Evolutionary conservation across 2,329 filamentous ascomycete species (phyloP).

Genomic region (Diaporthe ampelina): DNA sequence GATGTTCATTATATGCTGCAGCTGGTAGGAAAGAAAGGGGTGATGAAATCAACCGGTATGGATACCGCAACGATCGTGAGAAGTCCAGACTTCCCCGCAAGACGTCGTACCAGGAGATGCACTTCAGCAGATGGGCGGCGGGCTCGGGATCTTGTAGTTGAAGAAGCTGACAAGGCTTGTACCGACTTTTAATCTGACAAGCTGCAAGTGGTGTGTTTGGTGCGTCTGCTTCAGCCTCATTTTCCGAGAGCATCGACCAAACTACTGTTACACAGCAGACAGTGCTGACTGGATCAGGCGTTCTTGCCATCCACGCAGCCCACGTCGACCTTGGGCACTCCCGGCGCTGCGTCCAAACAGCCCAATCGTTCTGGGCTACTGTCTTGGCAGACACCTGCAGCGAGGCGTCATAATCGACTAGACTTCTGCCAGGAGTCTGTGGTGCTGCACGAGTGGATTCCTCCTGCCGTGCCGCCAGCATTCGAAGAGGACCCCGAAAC

Average conservation of each 20-base stretch:
- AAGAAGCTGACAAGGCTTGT: neutral
- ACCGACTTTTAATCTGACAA: too few species aligned
- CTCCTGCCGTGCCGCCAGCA: neutral
- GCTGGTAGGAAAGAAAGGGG: too few species aligned
- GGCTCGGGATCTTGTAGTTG: neutral
- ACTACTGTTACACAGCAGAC: neutral
- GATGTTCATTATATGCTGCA: neutral
- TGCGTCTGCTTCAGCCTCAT: neutral
- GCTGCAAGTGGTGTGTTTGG: too few species aligned
- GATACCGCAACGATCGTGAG: too few species aligned
- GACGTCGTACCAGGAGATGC: neutral
- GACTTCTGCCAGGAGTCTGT: neutral
- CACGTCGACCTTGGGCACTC: too few species aligned
- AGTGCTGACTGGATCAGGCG: accelerated
- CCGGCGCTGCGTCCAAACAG: too few species aligned
- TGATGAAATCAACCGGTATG: too few species aligned
- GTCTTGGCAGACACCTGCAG: too few species aligned
- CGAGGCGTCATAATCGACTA: too few species aligned
- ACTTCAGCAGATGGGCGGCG: neutral
- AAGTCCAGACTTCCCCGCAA: neutral
- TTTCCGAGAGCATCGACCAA: neutral
- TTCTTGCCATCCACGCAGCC: too few species aligned
- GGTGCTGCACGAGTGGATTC: neutral
- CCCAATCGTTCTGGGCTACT: too few species aligned
- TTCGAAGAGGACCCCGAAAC: neutral